A percentile compares a stretch with the other conserved stretches of the same genome.
These are phyloP conservation scores for Ustilago tritici DNA, from an alignment of 1,284 basidiomycete genomes.

Conservation along the genomic window DNA sequence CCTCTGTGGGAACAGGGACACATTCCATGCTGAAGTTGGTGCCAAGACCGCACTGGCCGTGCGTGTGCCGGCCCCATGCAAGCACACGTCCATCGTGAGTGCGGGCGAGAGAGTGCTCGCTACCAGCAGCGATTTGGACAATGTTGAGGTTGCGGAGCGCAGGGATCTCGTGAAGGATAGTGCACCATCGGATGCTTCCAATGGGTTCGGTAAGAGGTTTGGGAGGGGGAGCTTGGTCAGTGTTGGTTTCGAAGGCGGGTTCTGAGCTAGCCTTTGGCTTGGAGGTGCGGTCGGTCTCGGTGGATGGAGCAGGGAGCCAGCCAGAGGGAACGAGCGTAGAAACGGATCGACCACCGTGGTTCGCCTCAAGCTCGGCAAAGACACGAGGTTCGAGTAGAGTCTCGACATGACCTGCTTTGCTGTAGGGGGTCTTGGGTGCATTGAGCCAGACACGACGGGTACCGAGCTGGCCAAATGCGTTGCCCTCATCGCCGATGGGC, in stretches of 20 bases:
- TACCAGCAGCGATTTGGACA: constrained; percentile 81
- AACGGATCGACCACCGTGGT: constrained; percentile 67
- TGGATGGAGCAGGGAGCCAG: constrained; percentile 67
- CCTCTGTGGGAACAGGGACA: constrained; percentile 86
- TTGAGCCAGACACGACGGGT: constrained; percentile 63
- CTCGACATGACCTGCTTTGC: constrained; percentile 71
- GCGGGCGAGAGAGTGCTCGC: constrained; percentile 78
- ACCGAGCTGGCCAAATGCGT: constrained; percentile 87
- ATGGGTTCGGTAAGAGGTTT: constrained; percentile 69
- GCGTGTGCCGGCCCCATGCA: constrained; percentile 64
- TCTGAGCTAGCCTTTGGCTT: constrained; percentile 24
- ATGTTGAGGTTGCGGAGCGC: constrained; percentile 77
- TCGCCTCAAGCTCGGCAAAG: constrained; percentile 61
- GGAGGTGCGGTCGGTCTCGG: constrained; percentile 25
- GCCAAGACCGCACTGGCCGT: constrained; percentile 85
- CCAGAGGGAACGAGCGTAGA: constrained; percentile 60
- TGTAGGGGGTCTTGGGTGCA: constrained; percentile 73
- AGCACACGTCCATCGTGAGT: constrained; percentile 79
- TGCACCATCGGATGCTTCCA: constrained; percentile 76
- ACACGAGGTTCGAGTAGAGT: constrained; percentile 56
- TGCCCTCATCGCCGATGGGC: constrained; percentile 82
- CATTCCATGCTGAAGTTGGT: constrained; percentile 77
- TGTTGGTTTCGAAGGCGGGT: constrained; percentile 46
- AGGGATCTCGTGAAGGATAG: constrained; percentile 83
- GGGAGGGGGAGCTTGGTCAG: constrained; percentile 35